phyloP scores from a whole-genome alignment of 2,329 filamentous ascomycete genomes.

The Calonectria leucothoes region DNA sequence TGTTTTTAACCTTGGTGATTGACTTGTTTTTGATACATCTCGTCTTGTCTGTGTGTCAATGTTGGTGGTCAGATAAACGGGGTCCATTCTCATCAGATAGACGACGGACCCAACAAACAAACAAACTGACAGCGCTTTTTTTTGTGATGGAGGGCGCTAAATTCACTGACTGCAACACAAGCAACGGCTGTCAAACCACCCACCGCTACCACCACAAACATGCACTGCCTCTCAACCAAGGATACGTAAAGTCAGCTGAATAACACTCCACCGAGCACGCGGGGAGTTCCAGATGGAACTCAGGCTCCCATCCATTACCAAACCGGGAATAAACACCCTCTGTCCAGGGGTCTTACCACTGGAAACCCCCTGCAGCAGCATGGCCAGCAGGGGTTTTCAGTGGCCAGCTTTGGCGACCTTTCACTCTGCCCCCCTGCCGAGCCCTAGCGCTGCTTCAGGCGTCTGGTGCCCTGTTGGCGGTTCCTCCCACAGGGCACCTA shows the following conservation, averaged over 20 bases:
- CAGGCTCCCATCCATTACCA: neutral
- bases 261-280: neutral
- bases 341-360: neutral
- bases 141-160: neutral
- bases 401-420: neutral
- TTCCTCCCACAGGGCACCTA: constrained; percentile 2
- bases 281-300: constrained; percentile 1
- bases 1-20: neutral
- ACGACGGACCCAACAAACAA: neutral
- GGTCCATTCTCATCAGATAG: neutral
- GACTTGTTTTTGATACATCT: neutral
- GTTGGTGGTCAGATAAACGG: neutral
- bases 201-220: neutral
- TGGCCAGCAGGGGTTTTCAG: neutral
- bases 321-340: neutral
- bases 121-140: too few relatives aligned
- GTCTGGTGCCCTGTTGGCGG: neutral
- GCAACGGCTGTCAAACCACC: neutral
- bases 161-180: neutral
- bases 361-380: neutral
- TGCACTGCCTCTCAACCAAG: neutral
- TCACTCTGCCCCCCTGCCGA: neutral
- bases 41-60: neutral
- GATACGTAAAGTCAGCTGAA: neutral
- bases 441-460: constrained; percentile 17